These are phyloP conservation scores for Fusarium denticulatum DNA, from an alignment of 2,329 filamentous ascomycete genomes.

Conservation along the genomic window DNA sequence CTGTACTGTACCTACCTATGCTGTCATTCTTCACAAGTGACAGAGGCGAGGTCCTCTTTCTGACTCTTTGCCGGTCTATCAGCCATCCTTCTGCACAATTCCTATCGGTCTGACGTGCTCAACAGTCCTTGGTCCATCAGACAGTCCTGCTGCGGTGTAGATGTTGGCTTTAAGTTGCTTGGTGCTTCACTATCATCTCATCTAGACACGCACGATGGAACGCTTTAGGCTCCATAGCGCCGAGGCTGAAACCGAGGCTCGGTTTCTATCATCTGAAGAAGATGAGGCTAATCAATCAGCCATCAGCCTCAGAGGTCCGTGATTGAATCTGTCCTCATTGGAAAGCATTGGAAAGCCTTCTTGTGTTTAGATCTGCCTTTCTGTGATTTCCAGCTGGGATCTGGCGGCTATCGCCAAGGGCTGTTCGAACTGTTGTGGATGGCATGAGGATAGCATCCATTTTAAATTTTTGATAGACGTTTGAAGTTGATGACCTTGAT, in stretches of 20 bases:
- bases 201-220: constrained; percentile 21
- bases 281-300: constrained; percentile 29
- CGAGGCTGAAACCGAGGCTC: constrained; percentile 43
- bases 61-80: constrained; percentile 13
- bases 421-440: neutral
- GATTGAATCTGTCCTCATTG: constrained; percentile 4
- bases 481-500: constrained; percentile 37
- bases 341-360: neutral
- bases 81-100: constrained; percentile 1
- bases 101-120: constrained; percentile 36
- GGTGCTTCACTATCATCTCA: constrained; percentile 18
- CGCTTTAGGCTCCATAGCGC: constrained; percentile 30
- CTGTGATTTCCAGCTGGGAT: constrained; percentile 27
- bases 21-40: constrained; percentile 18
- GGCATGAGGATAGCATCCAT: constrained; percentile 11
- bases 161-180: constrained; percentile 4
- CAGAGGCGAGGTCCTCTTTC: neutral
- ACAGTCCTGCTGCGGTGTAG: constrained; percentile 23
- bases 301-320: constrained; percentile 2
- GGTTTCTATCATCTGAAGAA: constrained; percentile 34
- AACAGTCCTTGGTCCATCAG: constrained; percentile 32
- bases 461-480: constrained; percentile 26
- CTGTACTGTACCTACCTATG: neutral
- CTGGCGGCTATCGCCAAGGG: constrained; percentile 21
- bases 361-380: constrained; percentile 15